Evolutionary conservation across 192 early-diverging fungal species (phyloP).

Genomic region (Thamnidium elegans): DNA sequence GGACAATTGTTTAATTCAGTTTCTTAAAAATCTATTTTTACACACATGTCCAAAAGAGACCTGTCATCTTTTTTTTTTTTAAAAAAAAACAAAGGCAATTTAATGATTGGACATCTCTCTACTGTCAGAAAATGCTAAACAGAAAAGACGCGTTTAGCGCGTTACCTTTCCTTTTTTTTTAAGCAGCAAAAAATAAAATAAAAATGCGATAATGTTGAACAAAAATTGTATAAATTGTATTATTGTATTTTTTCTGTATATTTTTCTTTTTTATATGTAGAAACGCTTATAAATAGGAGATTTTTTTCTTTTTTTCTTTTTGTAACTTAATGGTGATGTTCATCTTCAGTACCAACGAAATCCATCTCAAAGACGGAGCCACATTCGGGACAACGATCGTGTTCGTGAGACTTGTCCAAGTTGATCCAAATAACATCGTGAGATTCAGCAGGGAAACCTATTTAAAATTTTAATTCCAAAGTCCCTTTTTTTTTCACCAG

Average conservation of each 20-base stretch:
- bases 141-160: too few species aligned
- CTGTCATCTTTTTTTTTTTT: too few species aligned
- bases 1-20: too few species aligned
- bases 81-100: too few species aligned
- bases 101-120: too few species aligned
- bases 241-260: neutral
- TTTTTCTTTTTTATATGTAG: neutral
- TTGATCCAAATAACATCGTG: conserved; percentile 92
- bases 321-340: conserved; percentile 32
- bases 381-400: conserved; percentile 95
- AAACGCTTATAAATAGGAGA: neutral
- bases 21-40: too few species aligned
- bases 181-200: neutral
- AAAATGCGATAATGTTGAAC: neutral
- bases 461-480: neutral
- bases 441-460: conserved; percentile 90
- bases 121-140: too few species aligned
- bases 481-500: neutral
- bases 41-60: too few species aligned
- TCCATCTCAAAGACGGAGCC: conserved; percentile 75
- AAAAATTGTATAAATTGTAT: neutral
- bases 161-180: too few species aligned
- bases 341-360: conserved; percentile 38
- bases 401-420: conserved; percentile 68
- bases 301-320: neutral